Percentiles rank a stretch among this genome's conserved stretches.
These are phyloP conservation scores for Colletotrichum viniferum DNA, from an alignment of 2,329 filamentous ascomycete species.

Conservation along the genomic window DNA sequence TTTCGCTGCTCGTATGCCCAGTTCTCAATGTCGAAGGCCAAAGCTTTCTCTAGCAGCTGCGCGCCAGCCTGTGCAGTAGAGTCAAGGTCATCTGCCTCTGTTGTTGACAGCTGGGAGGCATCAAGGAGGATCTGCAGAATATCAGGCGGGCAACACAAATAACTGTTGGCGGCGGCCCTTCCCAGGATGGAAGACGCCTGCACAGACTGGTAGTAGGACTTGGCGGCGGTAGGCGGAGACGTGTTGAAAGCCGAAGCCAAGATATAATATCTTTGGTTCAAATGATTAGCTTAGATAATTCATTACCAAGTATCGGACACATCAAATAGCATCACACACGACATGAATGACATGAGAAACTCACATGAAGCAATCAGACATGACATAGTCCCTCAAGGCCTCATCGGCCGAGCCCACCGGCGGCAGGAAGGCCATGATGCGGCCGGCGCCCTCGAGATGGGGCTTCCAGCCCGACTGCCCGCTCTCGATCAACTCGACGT, in stretches of 20 bases:
- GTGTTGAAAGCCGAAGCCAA: constrained; percentile 48
- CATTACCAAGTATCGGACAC: background rate
- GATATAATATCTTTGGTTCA: constrained; percentile 44
- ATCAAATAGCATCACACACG: background rate
- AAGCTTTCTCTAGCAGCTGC: constrained; percentile 40
- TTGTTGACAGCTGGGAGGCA: constrained; percentile 44
- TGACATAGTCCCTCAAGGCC: constrained; percentile 46
- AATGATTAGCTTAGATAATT: background rate
- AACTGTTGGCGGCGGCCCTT: constrained; percentile 47
- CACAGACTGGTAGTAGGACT: constrained; percentile 38
- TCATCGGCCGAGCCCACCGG: constrained; percentile 35
- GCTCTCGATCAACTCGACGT: constrained; percentile 55
- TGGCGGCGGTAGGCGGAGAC: constrained; percentile 29
- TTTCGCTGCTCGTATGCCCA: constrained; percentile 44
- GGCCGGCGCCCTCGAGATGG: constrained; percentile 50
- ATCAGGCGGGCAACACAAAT: constrained; percentile 50
- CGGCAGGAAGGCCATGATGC: constrained; percentile 46
- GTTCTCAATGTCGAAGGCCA: constrained; percentile 41
- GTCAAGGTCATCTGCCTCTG: constrained; percentile 27
- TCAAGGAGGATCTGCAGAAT: constrained; percentile 48
- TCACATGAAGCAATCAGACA: constrained; percentile 53
- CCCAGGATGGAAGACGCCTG: constrained; percentile 42
- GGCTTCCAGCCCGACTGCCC: constrained; percentile 51
- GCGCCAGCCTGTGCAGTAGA: constrained; percentile 32
- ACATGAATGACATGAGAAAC: constrained; percentile 13